phyloP scores from a whole-genome alignment of 179 eudicot genomes.

The Beta corolliflora region DNA sequence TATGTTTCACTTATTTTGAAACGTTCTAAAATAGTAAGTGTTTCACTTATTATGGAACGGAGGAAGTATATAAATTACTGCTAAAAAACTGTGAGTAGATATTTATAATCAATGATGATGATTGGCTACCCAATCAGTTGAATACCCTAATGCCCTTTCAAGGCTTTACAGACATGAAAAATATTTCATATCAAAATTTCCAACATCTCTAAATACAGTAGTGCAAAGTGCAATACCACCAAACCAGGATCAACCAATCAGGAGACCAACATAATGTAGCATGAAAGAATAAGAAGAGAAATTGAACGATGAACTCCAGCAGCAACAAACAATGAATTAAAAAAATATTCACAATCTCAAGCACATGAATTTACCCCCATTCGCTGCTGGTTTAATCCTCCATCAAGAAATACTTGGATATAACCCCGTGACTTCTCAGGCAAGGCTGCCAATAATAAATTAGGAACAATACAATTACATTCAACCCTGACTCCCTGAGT shows the following conservation, averaged over 20 bases:
- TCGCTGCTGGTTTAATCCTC: conserved; percentile 97
- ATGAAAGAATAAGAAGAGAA: not conserved
- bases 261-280: not conserved
- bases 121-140: no score
- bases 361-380: conserved; percentile 70
- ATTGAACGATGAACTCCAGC: not conserved
- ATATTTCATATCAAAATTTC: no score
- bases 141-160: no score
- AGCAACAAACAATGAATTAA: conserved; percentile 17
- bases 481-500: not conserved
- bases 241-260: not conserved
- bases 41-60: no score
- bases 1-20: no score
- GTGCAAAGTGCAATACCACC: not conserved
- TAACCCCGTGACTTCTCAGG: conserved; percentile 70
- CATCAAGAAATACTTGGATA: conserved; percentile 95
- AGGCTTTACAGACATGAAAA: no score
- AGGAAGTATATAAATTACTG: not conserved
- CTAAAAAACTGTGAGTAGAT: not conserved
- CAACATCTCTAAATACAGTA: no score
- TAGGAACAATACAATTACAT: not conserved
- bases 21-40: no score
- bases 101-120: not conserved
- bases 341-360: not conserved
- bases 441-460: conserved; percentile 44